Percentiles rank a stretch among this genome's conserved stretches.
These are phyloP conservation scores for Talaromyces ruber DNA, from an alignment of 495 filamentous ascomycete genomes.

Conservation along the genomic window DNA sequence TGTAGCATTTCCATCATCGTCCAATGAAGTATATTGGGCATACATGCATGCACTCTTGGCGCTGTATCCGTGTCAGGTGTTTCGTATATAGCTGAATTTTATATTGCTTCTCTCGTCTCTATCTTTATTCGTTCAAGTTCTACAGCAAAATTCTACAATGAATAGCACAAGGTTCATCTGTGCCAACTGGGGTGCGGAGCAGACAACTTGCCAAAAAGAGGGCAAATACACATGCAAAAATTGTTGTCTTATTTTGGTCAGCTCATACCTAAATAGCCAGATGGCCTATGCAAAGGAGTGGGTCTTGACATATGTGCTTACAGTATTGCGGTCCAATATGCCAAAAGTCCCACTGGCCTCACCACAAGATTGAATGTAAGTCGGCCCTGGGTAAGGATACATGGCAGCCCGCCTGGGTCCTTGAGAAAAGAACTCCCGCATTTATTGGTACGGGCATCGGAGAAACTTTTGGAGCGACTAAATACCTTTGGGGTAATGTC, in stretches of 20 bases:
- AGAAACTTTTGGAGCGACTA: background rate
- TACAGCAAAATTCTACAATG: background rate
- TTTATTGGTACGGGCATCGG: conserved; percentile 6
- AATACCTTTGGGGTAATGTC: conserved; percentile 36
- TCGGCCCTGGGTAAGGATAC: conserved; percentile 7
- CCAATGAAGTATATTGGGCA: background rate
- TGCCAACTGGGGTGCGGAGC: background rate
- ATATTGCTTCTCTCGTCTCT: background rate
- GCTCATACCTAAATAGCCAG: background rate
- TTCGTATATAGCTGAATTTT: background rate
- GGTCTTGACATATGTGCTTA: background rate
- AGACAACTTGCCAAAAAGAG: background rate
- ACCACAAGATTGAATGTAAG: conserved; percentile 9
- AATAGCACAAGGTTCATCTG: background rate
- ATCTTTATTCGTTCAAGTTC: background rate
- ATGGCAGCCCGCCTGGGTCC: conserved; percentile 12
- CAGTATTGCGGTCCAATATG: conserved; percentile 5
- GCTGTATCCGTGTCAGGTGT: background rate
- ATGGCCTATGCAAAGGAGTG: background rate
- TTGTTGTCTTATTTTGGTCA: background rate
- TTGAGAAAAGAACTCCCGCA: conserved; percentile 7
- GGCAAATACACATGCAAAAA: background rate
- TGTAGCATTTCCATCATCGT: background rate
- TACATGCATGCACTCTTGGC: background rate
- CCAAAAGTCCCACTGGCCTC: conserved; percentile 11